These are phyloP conservation scores for Choanephora cucurbitarum DNA, from an alignment of 371 early-diverging fungal species.

Conservation along the genomic window DNA sequence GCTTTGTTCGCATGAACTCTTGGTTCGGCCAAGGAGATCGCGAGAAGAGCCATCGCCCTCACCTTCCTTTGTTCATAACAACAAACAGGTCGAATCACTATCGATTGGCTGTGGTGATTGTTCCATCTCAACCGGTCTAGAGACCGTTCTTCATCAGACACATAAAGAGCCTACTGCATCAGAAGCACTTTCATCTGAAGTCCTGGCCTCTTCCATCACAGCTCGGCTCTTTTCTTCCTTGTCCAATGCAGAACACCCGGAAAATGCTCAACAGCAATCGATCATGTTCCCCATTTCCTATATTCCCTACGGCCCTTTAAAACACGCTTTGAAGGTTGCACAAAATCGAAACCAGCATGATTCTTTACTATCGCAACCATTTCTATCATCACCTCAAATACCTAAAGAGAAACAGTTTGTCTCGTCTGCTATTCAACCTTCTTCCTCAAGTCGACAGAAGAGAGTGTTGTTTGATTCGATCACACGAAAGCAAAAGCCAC, in stretches of 20 bases:
- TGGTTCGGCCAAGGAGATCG: not conserved
- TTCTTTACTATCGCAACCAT: too few relatives aligned
- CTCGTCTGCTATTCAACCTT: conserved; percentile 18
- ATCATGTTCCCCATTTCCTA: conserved; percentile 17
- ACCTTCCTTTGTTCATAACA: not conserved
- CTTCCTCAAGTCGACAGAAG: not conserved
- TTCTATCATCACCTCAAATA: too few relatives aligned
- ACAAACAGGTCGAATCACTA: not conserved
- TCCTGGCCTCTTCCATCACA: conserved; percentile 1
- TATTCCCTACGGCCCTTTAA: not conserved
- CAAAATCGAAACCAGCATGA: not conserved
- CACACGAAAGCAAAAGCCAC: conserved; percentile 13
- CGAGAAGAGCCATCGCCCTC: conserved; percentile 6
- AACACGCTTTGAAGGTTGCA: not conserved
- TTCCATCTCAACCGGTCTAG: not conserved
- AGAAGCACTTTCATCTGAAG: too few relatives aligned
- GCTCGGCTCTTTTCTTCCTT: not conserved
- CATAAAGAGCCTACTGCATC: not conserved
- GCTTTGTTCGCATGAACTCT: conserved; percentile 22
- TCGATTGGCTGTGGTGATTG: conserved; percentile 16
- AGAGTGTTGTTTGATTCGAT: conserved; percentile 4
- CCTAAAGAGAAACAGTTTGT: not conserved
- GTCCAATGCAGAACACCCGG: not conserved
- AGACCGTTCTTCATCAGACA: not conserved
- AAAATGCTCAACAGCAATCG: too few relatives aligned